phyloP scores from a whole-genome alignment of 2,329 filamentous ascomycete species.

The Cucurbitaria berberidis region DNA sequence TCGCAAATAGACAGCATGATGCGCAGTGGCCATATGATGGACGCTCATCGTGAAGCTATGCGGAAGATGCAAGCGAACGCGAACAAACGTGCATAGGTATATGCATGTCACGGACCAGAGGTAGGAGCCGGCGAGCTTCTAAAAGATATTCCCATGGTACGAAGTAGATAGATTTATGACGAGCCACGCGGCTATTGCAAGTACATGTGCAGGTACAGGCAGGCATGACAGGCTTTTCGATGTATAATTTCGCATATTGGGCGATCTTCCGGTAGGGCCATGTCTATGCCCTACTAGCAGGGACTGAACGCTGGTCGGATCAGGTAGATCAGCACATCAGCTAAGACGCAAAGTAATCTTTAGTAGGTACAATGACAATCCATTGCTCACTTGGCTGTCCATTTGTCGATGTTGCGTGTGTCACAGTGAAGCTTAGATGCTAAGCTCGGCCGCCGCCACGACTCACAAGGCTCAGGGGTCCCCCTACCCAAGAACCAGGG shows the following conservation, averaged over 20 bases:
- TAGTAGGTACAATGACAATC: background rate
- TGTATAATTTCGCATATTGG: background rate
- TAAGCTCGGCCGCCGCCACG: background rate
- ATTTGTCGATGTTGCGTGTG: background rate
- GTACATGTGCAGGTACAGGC: too few species aligned
- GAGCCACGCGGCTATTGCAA: background rate
- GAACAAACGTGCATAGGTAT: constrained; percentile 46
- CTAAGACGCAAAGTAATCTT: background rate
- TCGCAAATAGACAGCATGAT: constrained; percentile 75
- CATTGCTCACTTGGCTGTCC: background rate
- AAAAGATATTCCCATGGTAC: too few species aligned
- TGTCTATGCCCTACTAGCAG: background rate
- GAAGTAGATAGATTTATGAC: constrained; percentile 6
- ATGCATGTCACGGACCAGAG: background rate
- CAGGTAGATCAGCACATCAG: background rate
- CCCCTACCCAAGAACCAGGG: background rate
- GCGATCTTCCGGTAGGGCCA: background rate
- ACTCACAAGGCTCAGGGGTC: too few species aligned
- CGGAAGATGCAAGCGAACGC: constrained; percentile 74
- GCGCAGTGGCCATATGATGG: constrained; percentile 75
- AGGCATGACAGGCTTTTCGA: background rate
- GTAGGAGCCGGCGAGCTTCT: background rate
- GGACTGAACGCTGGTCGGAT: background rate
- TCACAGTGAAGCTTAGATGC: background rate
- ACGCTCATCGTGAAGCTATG: constrained; percentile 79